These are phyloP conservation scores for Craterostigma plantagineum DNA, from an alignment of 257 asterid genomes.

Conservation along the genomic window DNA sequence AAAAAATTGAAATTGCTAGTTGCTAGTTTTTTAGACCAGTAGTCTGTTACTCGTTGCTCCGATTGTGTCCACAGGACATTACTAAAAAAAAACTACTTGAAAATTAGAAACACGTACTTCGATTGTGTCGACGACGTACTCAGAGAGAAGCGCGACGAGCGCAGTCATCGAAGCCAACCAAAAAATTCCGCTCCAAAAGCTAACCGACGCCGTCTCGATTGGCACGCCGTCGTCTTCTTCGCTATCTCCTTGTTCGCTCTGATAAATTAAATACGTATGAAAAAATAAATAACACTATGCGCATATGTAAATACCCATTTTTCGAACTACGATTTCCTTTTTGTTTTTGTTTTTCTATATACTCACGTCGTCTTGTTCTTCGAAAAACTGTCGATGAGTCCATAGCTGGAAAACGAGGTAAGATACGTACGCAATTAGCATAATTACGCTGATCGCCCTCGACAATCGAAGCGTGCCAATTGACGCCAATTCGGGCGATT, in stretches of 20 bases:
- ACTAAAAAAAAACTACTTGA: too few species aligned
- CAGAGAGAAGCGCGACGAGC: constrained; percentile 64
- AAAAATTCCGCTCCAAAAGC: constrained; percentile 55
- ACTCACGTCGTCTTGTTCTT: constrained; percentile 32
- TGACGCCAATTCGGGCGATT: constrained; percentile 13
- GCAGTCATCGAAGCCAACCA: constrained; percentile 64
- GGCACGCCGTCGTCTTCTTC: constrained; percentile 14
- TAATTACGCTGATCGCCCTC: constrained; percentile 51
- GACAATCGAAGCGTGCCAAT: constrained; percentile 32
- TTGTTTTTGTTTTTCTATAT: background rate
- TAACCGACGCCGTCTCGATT: constrained; percentile 39
- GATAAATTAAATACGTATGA: background rate
- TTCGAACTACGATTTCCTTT: too few species aligned
- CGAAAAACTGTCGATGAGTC: constrained; percentile 65
- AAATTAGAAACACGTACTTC: constrained; percentile 38
- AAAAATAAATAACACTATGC: background rate
- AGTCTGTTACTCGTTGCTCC: too few species aligned
- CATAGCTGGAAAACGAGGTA: constrained; percentile 67
- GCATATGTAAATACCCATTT: background rate
- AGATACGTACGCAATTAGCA: constrained; percentile 62
- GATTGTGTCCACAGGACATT: too few species aligned
- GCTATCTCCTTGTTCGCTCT: background rate
- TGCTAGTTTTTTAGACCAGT: too few species aligned
- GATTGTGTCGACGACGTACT: constrained; percentile 70
- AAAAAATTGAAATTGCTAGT: too few species aligned